Conservation (phyloP, 2,329 filamentous ascomycete species). For the Cytospora piceae region DNA sequence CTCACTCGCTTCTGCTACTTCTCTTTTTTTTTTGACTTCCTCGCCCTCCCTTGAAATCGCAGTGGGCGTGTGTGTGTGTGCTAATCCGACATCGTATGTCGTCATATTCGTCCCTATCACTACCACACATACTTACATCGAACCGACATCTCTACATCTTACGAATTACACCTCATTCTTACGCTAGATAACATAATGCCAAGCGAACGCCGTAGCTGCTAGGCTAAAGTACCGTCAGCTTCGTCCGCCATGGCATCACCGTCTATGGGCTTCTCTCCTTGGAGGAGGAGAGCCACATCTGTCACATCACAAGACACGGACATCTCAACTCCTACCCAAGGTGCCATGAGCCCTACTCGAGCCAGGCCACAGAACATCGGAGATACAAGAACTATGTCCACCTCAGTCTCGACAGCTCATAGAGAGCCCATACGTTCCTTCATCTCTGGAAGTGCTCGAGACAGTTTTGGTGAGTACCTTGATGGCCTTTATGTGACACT, state of each 20-base stretch:
- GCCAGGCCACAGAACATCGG: constrained; percentile 33
- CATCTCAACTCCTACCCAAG: constrained; percentile 33
- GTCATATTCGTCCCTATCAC: not conserved
- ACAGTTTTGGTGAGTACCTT: constrained; percentile 53
- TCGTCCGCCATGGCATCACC: constrained; percentile 49
- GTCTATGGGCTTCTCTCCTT: constrained; percentile 51
- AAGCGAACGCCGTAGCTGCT: constrained; percentile 10
- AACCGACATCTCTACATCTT: not conserved
- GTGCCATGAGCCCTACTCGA: constrained; percentile 30
- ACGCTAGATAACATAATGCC: constrained; percentile 17
- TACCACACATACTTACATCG: not conserved
- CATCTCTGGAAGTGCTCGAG: constrained; percentile 67
- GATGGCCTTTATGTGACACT: constrained; percentile 20
- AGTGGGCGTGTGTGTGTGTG: not conserved
- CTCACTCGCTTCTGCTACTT: not conserved
- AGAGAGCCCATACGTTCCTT: constrained; percentile 74
- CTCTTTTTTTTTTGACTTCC: not conserved
- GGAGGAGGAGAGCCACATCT: constrained; percentile 49
- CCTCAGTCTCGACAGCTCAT: constrained; percentile 49
- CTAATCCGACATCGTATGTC: not conserved
- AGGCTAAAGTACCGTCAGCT: constrained; percentile 21
- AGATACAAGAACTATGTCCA: constrained; percentile 44
- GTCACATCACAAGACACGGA: constrained; percentile 38
- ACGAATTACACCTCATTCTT: constrained; percentile 14
- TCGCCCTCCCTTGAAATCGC: not conserved